Evolutionary conservation across 164 flowering plant genomes (phyloP).

Genomic region (Magnolia kwangsiensis): DNA sequence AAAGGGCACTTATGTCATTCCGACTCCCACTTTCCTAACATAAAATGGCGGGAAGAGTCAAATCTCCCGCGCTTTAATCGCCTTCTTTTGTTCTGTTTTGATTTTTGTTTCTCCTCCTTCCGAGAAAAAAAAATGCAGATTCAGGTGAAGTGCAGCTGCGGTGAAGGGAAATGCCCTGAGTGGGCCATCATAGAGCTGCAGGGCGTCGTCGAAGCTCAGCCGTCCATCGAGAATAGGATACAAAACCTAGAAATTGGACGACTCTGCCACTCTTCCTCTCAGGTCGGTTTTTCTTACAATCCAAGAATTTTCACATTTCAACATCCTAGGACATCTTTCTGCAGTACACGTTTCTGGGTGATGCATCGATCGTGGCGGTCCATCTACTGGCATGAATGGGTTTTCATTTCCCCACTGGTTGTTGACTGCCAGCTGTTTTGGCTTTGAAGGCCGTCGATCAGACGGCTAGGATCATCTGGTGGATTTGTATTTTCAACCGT

Average conservation of each 20-base stretch:
- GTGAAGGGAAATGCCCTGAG: conserved; percentile 61
- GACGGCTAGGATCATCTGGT: not conserved
- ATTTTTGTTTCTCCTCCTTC: no score
- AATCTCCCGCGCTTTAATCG: not conserved
- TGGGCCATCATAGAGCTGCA: conserved; percentile 90
- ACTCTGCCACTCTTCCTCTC: conserved; percentile 75
- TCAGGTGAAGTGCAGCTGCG: conserved; percentile 70
- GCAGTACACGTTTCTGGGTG: no score
- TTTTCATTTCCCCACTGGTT: no score
- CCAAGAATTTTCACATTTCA: not conserved
- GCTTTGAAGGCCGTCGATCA: no score
- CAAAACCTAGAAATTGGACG: conserved; percentile 72
- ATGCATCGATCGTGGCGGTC: no score
- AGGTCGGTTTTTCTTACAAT: conserved; percentile 31
- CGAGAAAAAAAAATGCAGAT: conserved; percentile 44
- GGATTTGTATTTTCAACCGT: not conserved
- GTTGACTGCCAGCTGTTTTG: no score
- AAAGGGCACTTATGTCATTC: no score
- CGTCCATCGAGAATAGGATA: conserved; percentile 42
- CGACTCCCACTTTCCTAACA: not conserved
- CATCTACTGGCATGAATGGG: no score
- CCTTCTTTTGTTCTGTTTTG: not conserved
- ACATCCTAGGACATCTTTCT: not conserved
- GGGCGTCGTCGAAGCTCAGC: conserved; percentile 73
- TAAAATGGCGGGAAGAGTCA: not conserved